phyloP scores from a whole-genome alignment of 2,329 filamentous ascomycete species.

The Zymoseptoria tritici region DNA sequence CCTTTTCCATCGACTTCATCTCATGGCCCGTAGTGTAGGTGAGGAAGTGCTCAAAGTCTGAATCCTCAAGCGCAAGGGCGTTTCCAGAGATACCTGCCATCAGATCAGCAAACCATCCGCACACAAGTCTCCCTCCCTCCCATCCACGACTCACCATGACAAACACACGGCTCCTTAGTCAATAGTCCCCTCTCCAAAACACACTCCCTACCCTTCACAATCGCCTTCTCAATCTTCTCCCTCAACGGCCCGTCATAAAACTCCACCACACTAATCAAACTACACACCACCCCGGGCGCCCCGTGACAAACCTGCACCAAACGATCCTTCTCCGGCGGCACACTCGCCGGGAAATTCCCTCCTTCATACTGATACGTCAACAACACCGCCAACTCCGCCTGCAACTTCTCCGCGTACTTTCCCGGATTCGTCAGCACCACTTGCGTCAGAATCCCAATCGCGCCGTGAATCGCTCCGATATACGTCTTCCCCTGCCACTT shows the following conservation, averaged over 20 bases:
- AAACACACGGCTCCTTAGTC: constrained; percentile 58
- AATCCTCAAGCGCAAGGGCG: constrained; percentile 48
- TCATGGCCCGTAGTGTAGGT: constrained; percentile 51
- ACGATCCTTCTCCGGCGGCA: constrained; percentile 41
- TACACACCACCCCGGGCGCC: constrained; percentile 55
- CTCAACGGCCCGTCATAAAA: constrained; percentile 45
- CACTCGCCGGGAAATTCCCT: constrained; percentile 57
- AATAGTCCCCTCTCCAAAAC: constrained; percentile 53
- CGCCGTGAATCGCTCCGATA: constrained; percentile 60
- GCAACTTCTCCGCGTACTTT: constrained; percentile 48
- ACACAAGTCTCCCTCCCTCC: not conserved
- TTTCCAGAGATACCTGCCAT: constrained; percentile 53
- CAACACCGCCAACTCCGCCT: constrained; percentile 47
- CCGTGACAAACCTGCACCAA: constrained; percentile 63
- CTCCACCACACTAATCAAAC: constrained; percentile 48
- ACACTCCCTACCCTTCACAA: constrained; percentile 46
- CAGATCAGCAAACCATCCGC: not conserved
- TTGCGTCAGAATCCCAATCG: constrained; percentile 64
- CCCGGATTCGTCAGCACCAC: constrained; percentile 52
- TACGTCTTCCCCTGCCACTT: constrained; percentile 57
- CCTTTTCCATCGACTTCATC: constrained; percentile 47
- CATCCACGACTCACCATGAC: constrained; percentile 38
- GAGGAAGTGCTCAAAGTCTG: constrained; percentile 50
- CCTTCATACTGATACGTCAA: constrained; percentile 53
- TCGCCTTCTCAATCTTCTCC: constrained; percentile 46